Conservation (phyloP, 1,284 basidiomycete genomes). For the Veloboletus limbatus region DNA sequence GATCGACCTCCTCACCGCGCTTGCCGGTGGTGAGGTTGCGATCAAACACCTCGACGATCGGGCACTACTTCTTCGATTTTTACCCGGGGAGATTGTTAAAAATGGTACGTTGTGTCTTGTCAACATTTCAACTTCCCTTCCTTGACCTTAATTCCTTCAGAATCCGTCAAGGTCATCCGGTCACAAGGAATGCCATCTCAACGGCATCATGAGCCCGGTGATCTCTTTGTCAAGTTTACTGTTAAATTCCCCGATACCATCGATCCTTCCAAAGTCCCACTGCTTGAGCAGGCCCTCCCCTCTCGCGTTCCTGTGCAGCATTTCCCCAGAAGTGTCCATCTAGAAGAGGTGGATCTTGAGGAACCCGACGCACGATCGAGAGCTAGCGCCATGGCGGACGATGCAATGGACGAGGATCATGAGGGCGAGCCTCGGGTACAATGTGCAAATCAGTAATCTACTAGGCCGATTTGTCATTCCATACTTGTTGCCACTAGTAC, state of each 20-base stretch:
- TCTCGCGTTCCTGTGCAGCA: slow-evolving; percentile 70
- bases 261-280: slow-evolving; percentile 62
- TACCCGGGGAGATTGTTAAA: slow-evolving; percentile 92
- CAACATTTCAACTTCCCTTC: slow-evolving; percentile 1
- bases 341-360: slow-evolving; percentile 88
- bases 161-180: slow-evolving; percentile 86
- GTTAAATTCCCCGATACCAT: slow-evolving; percentile 91
- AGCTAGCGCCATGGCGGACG: slow-evolving; percentile 49
- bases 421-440: slow-evolving; percentile 73
- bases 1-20: slow-evolving; percentile 90
- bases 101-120: slow-evolving; percentile 62
- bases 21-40: slow-evolving; percentile 88
- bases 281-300: slow-evolving; percentile 88
- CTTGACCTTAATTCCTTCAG: slow-evolving; percentile 41
- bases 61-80: slow-evolving; percentile 80
- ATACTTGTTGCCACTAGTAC: slow-evolving; percentile 25
- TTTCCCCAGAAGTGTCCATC: slow-evolving; percentile 62
- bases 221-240: slow-evolving; percentile 86
- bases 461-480: slow-evolving; percentile 12
- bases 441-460: slow-evolving; percentile 74
- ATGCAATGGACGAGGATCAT: slow-evolving; percentile 87
- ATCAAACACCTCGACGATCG: slow-evolving; percentile 96
- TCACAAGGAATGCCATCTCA: slow-evolving; percentile 99
- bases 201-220: slow-evolving; percentile 95
- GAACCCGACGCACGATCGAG: slow-evolving; percentile 81